Evolutionary conservation across 345 rosid genomes (phyloP).

Genomic region (Carallia brachiata): DNA sequence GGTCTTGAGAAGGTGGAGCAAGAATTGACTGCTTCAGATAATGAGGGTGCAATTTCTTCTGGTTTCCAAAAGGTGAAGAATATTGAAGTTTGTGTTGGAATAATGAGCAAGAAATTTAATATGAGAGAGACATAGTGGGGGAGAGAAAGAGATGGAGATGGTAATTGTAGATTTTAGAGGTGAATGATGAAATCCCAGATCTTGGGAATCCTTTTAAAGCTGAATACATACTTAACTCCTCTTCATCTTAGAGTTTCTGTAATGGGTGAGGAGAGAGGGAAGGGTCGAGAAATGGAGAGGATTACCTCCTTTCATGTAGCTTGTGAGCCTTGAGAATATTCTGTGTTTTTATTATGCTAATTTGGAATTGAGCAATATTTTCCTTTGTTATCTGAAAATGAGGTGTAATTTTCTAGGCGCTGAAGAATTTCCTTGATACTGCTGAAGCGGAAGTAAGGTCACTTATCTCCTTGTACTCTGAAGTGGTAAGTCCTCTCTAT

Average conservation of each 20-base stretch:
- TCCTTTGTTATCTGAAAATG: constrained; percentile 4
- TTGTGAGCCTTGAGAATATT: too few relatives aligned
- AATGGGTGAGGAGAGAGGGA: too few relatives aligned
- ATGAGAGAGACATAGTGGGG: too few relatives aligned
- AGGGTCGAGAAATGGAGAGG: too few relatives aligned
- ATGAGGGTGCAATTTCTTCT: constrained; percentile 75
- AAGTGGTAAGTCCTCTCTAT: constrained; percentile 63
- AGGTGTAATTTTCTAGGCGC: constrained; percentile 41
- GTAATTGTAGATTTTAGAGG: background rate
- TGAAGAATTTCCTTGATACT: constrained; percentile 74
- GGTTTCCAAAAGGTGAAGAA: constrained; percentile 84
- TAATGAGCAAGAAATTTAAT: background rate
- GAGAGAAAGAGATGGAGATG: background rate
- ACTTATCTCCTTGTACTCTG: constrained; percentile 69
- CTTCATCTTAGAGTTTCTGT: too few relatives aligned
- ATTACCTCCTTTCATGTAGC: too few relatives aligned
- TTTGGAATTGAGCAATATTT: background rate
- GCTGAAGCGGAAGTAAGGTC: constrained; percentile 91
- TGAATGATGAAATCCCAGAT: too few relatives aligned
- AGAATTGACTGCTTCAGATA: constrained; percentile 81
- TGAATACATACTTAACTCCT: too few relatives aligned
- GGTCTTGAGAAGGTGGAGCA: constrained; percentile 94
- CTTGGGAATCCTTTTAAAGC: too few relatives aligned
- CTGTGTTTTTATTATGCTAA: background rate
- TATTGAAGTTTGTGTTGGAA: constrained; percentile 4